Evolutionary conservation across 1,139 yeast genomes (phyloP).

Genomic region (Hansenula anomala): DNA sequence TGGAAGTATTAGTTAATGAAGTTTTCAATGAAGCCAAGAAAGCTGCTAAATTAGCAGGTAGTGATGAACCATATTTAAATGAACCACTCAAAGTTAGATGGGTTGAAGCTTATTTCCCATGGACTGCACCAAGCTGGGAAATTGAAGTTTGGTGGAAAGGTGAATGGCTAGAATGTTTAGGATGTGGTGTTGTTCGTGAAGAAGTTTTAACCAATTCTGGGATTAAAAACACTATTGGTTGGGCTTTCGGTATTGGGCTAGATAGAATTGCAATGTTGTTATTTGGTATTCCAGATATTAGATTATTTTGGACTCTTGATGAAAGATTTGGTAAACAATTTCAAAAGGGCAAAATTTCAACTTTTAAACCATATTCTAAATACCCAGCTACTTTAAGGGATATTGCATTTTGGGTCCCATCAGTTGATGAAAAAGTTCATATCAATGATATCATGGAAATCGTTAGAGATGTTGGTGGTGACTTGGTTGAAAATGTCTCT

Average conservation of each 20-base stretch:
- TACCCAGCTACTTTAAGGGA: conserved; percentile 87
- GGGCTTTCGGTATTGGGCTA: conserved; percentile 98
- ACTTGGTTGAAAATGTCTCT: conserved; percentile 80
- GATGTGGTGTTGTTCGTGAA: conserved; percentile 88
- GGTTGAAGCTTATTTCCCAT: conserved; percentile 96
- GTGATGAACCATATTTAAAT: conserved; percentile 53
- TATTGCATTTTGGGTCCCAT: conserved; percentile 85
- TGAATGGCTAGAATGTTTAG: conserved; percentile 97
- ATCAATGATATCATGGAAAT: conserved; percentile 93
- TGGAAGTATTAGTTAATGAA: conserved; percentile 77
- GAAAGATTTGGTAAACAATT: conserved; percentile 76
- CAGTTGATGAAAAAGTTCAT: conserved; percentile 38
- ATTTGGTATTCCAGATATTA: conserved; percentile 91
- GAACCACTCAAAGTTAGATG: conserved; percentile 86
- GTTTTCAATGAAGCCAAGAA: conserved; percentile 73
- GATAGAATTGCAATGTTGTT: conserved; percentile 95
- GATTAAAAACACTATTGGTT: conserved; percentile 63
- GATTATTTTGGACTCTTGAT: conserved; percentile 89
- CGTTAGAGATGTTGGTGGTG: conserved; percentile 81
- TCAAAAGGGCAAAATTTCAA: conserved; percentile 53
- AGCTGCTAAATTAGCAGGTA: conserved; percentile 65
- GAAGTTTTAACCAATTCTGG: conserved; percentile 74
- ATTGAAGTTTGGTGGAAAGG: conserved; percentile 99
- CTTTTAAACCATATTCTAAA: conserved; percentile 85
- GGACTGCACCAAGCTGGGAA: conserved; percentile 99